phyloP scores from a whole-genome alignment of 169 alveolate genomes.

The Neospora caninum region DNA sequence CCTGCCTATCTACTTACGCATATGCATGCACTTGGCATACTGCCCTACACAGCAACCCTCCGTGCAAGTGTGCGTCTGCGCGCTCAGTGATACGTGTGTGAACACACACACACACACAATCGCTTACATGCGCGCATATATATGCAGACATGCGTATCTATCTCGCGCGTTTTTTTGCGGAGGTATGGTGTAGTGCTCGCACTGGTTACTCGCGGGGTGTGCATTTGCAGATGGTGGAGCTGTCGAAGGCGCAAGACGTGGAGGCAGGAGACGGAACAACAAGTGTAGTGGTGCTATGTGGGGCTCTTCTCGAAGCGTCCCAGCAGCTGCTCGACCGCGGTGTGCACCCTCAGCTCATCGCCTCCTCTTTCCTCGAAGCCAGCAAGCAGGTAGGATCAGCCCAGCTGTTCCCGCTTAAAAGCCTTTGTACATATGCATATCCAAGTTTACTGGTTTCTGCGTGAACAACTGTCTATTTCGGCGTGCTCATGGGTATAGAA shows the following conservation, averaged over 20 bases:
- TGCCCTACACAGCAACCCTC: too few relatives aligned
- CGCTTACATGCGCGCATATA: too few relatives aligned
- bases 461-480: too few relatives aligned
- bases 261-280: conserved; percentile 99
- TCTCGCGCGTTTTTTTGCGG: background rate
- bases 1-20: too few relatives aligned
- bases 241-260: conserved; percentile 98
- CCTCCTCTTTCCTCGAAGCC: conserved; percentile 95
- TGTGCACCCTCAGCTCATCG: conserved; percentile 97
- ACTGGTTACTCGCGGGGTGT: background rate
- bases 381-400: conserved; percentile 71
- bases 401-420: too few relatives aligned
- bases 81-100: too few relatives aligned
- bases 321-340: conserved; percentile 87
- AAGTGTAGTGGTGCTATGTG: conserved; percentile 98
- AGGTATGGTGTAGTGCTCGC: too few relatives aligned
- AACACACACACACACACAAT: too few relatives aligned
- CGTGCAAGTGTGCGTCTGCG: too few relatives aligned
- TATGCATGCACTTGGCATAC: too few relatives aligned
- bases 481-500: too few relatives aligned
- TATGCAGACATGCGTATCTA: background rate
- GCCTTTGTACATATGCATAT: too few relatives aligned
- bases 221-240: conserved; percentile 92
- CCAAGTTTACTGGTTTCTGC: background rate
- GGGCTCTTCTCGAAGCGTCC: conserved; percentile 96